A percentile compares a stretch with the other conserved stretches of the same genome.
Evolutionary conservation across 768 basidiomycete species (phyloP).

Genomic region (Kwoniella shandongensis): DNA sequence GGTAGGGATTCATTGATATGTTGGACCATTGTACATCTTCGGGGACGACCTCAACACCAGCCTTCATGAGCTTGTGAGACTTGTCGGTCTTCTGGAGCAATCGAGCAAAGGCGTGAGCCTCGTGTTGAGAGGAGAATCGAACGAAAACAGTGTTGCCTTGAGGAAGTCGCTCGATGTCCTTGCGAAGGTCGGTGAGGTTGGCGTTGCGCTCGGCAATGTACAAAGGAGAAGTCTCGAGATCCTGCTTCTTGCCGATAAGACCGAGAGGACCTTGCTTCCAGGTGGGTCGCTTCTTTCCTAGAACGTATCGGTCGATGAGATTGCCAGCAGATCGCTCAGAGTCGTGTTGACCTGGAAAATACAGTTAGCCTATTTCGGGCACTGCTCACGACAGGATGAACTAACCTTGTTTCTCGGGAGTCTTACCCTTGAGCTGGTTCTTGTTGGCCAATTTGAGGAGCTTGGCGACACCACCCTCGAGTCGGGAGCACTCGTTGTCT

Average conservation of each 20-base stretch:
- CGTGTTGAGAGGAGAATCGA: constrained; percentile 49
- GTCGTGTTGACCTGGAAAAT: constrained; percentile 33
- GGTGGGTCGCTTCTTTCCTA: constrained; percentile 48
- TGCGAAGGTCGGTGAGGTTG: constrained; percentile 38
- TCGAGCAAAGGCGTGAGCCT: constrained; percentile 52
- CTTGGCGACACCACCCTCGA: constrained; percentile 53
- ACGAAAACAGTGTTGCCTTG: constrained; percentile 51
- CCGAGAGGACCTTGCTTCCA: constrained; percentile 53
- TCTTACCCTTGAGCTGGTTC: constrained; percentile 53
- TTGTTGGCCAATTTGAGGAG: constrained; percentile 50
- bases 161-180: constrained; percentile 25
- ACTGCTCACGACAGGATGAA: neutral
- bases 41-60: constrained; percentile 52
- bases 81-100: constrained; percentile 44
- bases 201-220: constrained; percentile 50
- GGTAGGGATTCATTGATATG: constrained; percentile 49
- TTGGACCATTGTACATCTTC: constrained; percentile 54
- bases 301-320: constrained; percentile 40
- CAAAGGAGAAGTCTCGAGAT: constrained; percentile 45
- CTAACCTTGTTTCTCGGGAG: constrained; percentile 48
- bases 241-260: constrained; percentile 49
- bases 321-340: constrained; percentile 27
- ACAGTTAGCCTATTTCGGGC: constrained; percentile 1
- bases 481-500: constrained; percentile 48
- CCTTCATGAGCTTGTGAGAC: constrained; percentile 33